These are phyloP conservation scores for Candida dubliniensis DNA, from an alignment of 1,139 yeast species.

Conservation along the genomic window DNA sequence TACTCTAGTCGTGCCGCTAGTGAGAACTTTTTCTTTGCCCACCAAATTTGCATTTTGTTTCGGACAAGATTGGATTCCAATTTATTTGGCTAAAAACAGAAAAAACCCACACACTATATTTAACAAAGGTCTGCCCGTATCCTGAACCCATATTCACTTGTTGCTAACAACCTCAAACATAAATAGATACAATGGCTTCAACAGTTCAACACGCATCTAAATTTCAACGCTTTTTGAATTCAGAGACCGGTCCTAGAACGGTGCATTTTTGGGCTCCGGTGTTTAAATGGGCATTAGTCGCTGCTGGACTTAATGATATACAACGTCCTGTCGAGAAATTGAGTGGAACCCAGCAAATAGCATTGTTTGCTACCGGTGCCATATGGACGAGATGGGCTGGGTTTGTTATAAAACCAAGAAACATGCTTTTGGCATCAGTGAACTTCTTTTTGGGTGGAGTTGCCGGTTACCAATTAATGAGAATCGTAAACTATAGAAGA, in stretches of 20 bases:
- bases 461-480: slow-evolving; percentile 77
- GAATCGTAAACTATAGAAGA: slow-evolving; percentile 67
- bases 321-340: slow-evolving; percentile 89
- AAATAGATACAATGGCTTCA: slow-evolving; percentile 33
- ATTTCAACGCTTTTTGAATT: slow-evolving; percentile 69
- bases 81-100: too few relatives aligned
- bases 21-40: too few relatives aligned
- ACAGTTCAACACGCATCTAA: slow-evolving; percentile 53
- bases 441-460: slow-evolving; percentile 91
- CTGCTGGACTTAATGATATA: slow-evolving; percentile 87
- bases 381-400: slow-evolving; percentile 99
- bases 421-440: slow-evolving; percentile 83
- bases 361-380: slow-evolving; percentile 86
- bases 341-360: slow-evolving; percentile 89
- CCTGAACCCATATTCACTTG: too few relatives aligned
- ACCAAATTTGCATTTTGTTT: too few relatives aligned
- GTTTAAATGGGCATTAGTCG: slow-evolving; percentile 79
- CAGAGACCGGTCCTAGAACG: slow-evolving; percentile 93
- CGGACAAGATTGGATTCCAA: too few relatives aligned
- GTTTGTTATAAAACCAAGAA: slow-evolving; percentile 86
- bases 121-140: too few relatives aligned
- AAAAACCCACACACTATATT: too few relatives aligned
- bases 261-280: slow-evolving; percentile 90
- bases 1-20: too few relatives aligned
- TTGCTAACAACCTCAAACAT: too few relatives aligned